Conservation (phyloP, 495 filamentous ascomycete species). For the Cenococcum geophilum region DNA sequence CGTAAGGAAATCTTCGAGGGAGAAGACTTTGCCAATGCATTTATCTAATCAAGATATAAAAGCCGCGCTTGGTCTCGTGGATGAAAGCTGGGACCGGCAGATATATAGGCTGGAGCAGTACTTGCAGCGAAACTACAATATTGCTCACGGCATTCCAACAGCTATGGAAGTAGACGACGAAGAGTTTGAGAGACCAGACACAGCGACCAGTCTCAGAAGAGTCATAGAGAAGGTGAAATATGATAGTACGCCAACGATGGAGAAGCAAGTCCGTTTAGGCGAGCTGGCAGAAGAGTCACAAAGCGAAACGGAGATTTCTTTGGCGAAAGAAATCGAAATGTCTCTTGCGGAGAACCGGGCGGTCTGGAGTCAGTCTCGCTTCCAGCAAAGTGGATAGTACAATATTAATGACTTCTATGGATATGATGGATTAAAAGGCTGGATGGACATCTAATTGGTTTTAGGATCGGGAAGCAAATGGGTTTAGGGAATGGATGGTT, state of each 20-base stretch:
- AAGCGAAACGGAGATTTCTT: slow-evolving; percentile 3
- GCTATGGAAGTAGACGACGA: slow-evolving; percentile 36
- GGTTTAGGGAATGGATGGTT: neutral
- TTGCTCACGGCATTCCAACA: slow-evolving; percentile 44
- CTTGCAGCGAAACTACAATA: slow-evolving; percentile 56
- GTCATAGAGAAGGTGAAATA: slow-evolving; percentile 35
- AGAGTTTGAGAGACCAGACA: slow-evolving; percentile 35
- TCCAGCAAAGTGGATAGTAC: neutral
- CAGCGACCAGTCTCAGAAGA: slow-evolving; percentile 30
- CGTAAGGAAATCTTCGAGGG: slow-evolving; percentile 12
- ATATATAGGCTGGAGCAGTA: slow-evolving; percentile 51
- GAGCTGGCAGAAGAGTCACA: slow-evolving; percentile 1
- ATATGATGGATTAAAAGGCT: too few relatives aligned
- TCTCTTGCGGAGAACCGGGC: slow-evolving; percentile 12
- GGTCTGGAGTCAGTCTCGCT: neutral
- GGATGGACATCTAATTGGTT: neutral
- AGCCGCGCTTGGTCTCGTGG: slow-evolving; percentile 47
- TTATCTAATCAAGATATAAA: slow-evolving; percentile 40
- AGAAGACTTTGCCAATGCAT: slow-evolving; percentile 8
- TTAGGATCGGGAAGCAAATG: neutral
- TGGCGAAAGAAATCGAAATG: slow-evolving; percentile 29
- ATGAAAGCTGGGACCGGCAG: slow-evolving; percentile 59
- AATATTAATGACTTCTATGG: neutral
- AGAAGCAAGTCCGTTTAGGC: slow-evolving; percentile 35
- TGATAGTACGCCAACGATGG: slow-evolving; percentile 38